Evolutionary conservation across 1,139 yeast genomes (phyloP).

Genomic region (Taphrina populina): DNA sequence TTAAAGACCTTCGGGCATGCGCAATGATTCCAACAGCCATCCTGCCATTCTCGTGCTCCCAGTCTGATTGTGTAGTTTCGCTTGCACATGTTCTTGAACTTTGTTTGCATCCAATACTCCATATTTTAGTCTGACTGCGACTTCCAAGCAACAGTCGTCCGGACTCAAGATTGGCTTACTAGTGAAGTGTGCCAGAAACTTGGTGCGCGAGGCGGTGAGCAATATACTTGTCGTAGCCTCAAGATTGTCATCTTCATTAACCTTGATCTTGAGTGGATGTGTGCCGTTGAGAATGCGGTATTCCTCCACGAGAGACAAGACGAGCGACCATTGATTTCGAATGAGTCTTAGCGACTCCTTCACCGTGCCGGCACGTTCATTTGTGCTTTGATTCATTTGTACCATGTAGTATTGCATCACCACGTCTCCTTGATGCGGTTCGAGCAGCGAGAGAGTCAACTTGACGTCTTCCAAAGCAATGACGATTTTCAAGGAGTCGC

Average conservation of each 20-base stretch:
- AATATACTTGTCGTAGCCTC: constrained; percentile 13
- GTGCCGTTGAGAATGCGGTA: background rate
- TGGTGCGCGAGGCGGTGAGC: constrained; percentile 20
- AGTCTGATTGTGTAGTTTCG: background rate
- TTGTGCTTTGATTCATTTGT: background rate
- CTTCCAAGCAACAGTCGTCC: constrained; percentile 9
- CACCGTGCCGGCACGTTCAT: background rate
- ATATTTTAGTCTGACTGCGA: constrained; percentile 18
- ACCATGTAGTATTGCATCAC: constrained; percentile 8
- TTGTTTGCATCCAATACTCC: constrained; percentile 23
- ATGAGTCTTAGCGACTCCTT: constrained; percentile 6
- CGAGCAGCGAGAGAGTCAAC: constrained; percentile 3
- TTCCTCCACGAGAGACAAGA: background rate
- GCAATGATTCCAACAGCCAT: constrained; percentile 23
- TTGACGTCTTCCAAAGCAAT: background rate
- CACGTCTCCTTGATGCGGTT: background rate
- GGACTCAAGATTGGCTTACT: constrained; percentile 9
- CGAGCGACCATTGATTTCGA: constrained; percentile 25
- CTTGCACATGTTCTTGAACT: constrained; percentile 4
- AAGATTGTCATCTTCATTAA: constrained; percentile 22
- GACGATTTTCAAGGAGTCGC: constrained; percentile 5
- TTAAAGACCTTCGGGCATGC: constrained; percentile 28
- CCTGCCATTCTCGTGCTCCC: background rate
- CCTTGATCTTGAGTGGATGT: constrained; percentile 6
- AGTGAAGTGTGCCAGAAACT: constrained; percentile 21